Evolutionary conservation across 2,329 filamentous ascomycete genomes (phyloP).

Genomic region (Chrysoporthe austroafricana): DNA sequence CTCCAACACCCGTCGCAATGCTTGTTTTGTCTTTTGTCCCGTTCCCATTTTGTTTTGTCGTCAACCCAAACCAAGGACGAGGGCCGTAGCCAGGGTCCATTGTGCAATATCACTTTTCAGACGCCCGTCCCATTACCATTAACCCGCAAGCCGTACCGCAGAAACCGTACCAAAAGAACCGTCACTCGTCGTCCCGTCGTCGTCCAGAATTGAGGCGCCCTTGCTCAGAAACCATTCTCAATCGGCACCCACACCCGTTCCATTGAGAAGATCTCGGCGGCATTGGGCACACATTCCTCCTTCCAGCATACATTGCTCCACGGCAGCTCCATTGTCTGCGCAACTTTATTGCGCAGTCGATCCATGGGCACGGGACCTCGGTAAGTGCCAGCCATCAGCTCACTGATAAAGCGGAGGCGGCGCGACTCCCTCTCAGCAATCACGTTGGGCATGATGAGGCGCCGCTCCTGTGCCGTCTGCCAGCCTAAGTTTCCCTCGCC

Average conservation of each 20-base stretch:
- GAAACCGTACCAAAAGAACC: conserved; percentile 10
- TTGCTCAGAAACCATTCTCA: conserved; percentile 11
- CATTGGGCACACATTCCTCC: conserved; percentile 45
- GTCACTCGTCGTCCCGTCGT: conserved; percentile 3
- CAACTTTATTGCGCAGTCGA: conserved; percentile 44
- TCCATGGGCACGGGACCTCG: conserved; percentile 15
- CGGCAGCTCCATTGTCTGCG: conserved; percentile 41
- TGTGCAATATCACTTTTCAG: conserved; percentile 18
- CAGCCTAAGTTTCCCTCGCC: conserved; percentile 53
- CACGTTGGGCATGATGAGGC: conserved; percentile 53
- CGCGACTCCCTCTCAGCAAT: conserved; percentile 62
- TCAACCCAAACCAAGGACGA: conserved; percentile 25
- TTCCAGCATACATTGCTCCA: conserved; percentile 57
- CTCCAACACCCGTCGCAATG: conserved; percentile 31
- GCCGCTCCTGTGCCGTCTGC: conserved; percentile 51
- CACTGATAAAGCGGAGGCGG: conserved; percentile 42
- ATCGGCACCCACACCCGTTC: conserved; percentile 51
- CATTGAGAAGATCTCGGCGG: conserved; percentile 47
- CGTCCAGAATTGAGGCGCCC: neutral
- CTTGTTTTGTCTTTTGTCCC: conserved; percentile 26
- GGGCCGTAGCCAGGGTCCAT: conserved; percentile 17
- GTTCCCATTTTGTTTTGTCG: conserved; percentile 16
- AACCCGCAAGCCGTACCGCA: neutral
- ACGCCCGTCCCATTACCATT: conserved; percentile 15
- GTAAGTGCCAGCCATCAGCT: conserved; percentile 20